phyloP scores from a whole-genome alignment of 2,329 filamentous ascomycete species.

The Aspergillus sp. region DNA sequence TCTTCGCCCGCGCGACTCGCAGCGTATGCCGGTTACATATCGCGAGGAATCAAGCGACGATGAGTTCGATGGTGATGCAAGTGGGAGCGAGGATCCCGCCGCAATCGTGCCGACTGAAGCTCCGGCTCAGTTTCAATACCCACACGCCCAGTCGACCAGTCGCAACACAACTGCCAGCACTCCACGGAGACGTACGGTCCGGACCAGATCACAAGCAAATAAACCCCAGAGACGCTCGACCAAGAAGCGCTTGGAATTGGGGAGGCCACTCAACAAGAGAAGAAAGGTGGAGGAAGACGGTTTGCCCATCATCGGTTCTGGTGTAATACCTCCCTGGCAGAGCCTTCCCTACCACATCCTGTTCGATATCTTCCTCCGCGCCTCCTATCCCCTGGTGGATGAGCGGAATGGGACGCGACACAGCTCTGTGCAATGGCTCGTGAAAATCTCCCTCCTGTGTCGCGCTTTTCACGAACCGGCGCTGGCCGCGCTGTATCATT shows the following conservation, averaged over 20 bases:
- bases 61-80: slow-evolving; percentile 15
- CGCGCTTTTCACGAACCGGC: slow-evolving; percentile 69
- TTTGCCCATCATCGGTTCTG: slow-evolving; percentile 18
- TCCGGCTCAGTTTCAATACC: slow-evolving; percentile 5
- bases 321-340: slow-evolving; percentile 56
- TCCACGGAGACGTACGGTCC: slow-evolving; percentile 18
- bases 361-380: slow-evolving; percentile 66
- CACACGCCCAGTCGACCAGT: slow-evolving; percentile 8
- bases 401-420: slow-evolving; percentile 23
- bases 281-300: slow-evolving; percentile 21
- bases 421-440: slow-evolving; percentile 56
- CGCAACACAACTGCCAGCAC: slow-evolving; percentile 8
- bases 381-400: slow-evolving; percentile 58
- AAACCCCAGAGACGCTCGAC: slow-evolving; percentile 16
- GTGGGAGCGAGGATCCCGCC: slow-evolving; percentile 12
- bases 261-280: slow-evolving; percentile 26
- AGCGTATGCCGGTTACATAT: slow-evolving; percentile 28
- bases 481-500: slow-evolving; percentile 68
- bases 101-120: slow-evolving; percentile 12
- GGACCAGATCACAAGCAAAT: slow-evolving; percentile 19
- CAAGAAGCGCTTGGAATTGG: slow-evolving; percentile 17
- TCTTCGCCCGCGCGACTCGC: slow-evolving; percentile 31
- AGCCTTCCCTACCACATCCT: slow-evolving; percentile 68
- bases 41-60: slow-evolving; percentile 36
- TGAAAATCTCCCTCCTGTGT: slow-evolving; percentile 62